These are phyloP conservation scores for Nymphaea colorata DNA, from an alignment of 164 flowering plant species.

Conservation along the genomic window DNA sequence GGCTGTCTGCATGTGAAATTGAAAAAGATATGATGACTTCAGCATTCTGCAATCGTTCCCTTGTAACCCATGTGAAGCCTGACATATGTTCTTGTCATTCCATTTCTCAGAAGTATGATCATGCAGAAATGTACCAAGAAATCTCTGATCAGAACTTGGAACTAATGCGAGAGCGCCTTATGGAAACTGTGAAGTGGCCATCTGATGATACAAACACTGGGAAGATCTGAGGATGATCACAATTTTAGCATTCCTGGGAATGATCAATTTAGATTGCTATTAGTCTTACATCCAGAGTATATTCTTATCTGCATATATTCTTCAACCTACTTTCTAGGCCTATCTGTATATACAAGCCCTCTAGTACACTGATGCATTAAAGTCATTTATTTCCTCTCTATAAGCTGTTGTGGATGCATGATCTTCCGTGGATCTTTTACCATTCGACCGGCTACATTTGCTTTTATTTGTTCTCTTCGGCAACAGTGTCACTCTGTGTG, in stretches of 20 bases:
- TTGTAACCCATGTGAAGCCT: not conserved
- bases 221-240: constrained; percentile 37
- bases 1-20: too few relatives aligned
- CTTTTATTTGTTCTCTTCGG: too few relatives aligned
- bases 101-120: constrained; percentile 25
- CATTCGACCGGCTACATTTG: too few relatives aligned
- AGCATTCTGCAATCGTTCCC: not conserved
- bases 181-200: constrained; percentile 41
- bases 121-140: constrained; percentile 26
- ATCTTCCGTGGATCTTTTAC: too few relatives aligned
- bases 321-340: not conserved
- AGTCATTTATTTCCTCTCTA: too few relatives aligned
- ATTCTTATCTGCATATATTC: not conserved
- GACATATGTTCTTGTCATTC: not conserved
- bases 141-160: constrained; percentile 86
- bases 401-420: too few relatives aligned
- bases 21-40: not conserved
- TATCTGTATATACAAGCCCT: not conserved
- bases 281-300: not conserved
- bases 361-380: too few relatives aligned
- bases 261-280: not conserved
- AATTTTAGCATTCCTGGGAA: too few relatives aligned
- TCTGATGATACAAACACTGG: constrained; percentile 37
- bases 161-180: constrained; percentile 89
- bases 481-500: too few relatives aligned